A percentile compares a stretch with the other conserved stretches of the same genome.
Conservation (phyloP, 2,329 filamentous ascomycete genomes). For the Nemania sp. region DNA sequence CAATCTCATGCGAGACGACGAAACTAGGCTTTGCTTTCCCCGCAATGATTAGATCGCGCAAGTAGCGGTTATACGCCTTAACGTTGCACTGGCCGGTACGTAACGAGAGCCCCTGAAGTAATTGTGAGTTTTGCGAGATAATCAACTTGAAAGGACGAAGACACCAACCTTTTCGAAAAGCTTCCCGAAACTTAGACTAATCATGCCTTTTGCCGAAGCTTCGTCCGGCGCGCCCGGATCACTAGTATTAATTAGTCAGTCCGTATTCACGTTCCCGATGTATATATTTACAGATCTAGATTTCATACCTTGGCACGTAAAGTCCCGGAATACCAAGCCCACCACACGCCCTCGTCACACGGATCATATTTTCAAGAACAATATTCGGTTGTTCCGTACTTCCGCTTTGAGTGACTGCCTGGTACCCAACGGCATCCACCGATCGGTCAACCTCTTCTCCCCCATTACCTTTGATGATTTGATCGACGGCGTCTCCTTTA, state of each 20-base stretch:
- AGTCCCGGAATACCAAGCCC: constrained; percentile 24
- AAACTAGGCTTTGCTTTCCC: constrained; percentile 30
- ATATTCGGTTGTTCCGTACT: constrained; percentile 20
- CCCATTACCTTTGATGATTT: constrained; percentile 48
- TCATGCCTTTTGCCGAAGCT: constrained; percentile 20
- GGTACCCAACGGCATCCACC: constrained; percentile 46
- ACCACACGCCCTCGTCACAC: constrained; percentile 23
- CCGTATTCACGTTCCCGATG: neutral
- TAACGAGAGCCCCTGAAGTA: constrained; percentile 16
- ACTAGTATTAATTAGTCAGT: constrained; percentile 8
- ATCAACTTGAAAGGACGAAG: neutral
- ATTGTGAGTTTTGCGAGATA: neutral
- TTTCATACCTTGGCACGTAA: constrained; percentile 20
- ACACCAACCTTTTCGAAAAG: constrained; percentile 25
- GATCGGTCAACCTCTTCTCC: constrained; percentile 39
- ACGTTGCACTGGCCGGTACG: constrained; percentile 29
- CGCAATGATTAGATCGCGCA: constrained; percentile 29
- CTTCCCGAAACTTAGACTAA: constrained; percentile 26
- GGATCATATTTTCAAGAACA: constrained; percentile 21
- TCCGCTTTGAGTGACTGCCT: constrained; percentile 28
- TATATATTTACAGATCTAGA: neutral
- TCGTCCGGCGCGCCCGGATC: constrained; percentile 23
- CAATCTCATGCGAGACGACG: constrained; percentile 28
- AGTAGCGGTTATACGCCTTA: constrained; percentile 29
- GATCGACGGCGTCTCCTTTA: constrained; percentile 45